Percentiles rank a stretch among this genome's conserved stretches.
Conservation (phyloP, 2,329 filamentous ascomycete genomes). For the Cordyceps pruinosa region DNA sequence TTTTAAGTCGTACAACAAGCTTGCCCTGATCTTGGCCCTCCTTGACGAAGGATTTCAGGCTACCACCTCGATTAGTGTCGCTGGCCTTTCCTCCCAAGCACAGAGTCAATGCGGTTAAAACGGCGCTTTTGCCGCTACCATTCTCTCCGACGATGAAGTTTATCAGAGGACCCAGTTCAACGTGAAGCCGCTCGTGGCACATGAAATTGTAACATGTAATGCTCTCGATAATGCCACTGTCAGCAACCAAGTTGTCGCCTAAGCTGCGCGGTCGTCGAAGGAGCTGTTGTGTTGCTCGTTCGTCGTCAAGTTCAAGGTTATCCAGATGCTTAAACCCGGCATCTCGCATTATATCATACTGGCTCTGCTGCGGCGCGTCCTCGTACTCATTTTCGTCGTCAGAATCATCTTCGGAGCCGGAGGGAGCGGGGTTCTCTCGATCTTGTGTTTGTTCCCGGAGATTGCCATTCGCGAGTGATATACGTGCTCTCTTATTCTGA, state of each 20-base stretch:
- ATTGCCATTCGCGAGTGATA: constrained; percentile 15
- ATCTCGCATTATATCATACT: constrained; percentile 57
- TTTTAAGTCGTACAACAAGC: constrained; percentile 83
- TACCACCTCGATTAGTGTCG: constrained; percentile 85
- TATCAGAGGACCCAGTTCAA: constrained; percentile 85
- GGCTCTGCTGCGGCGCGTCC: constrained; percentile 42
- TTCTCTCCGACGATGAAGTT: constrained; percentile 99
- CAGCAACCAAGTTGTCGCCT: constrained; percentile 66
- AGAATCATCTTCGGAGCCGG: constrained; percentile 21
- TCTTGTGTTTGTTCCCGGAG: constrained; percentile 16
- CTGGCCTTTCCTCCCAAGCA: constrained; percentile 94
- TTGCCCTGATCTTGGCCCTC: constrained; percentile 71
- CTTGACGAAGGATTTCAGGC: constrained; percentile 85
- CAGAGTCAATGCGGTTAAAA: constrained; percentile 85
- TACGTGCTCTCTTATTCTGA: constrained; percentile 7
- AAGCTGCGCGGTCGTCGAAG: constrained; percentile 41
- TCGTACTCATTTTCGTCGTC: constrained; percentile 25
- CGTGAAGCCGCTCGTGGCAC: constrained; percentile 79
- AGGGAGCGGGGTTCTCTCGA: constrained; percentile 19
- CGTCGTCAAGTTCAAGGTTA: constrained; percentile 52
- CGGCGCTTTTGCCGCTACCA: constrained; percentile 93
- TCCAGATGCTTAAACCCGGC: constrained; percentile 51
- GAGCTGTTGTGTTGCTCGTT: constrained; percentile 58
- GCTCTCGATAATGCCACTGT: constrained; percentile 81
- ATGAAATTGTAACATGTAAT: constrained; percentile 91